Evolutionary conservation across 257 asterid genomes (phyloP), one percentile per base, ranked within the genome.

Genomic region (Jacaranda copaia): DNA sequence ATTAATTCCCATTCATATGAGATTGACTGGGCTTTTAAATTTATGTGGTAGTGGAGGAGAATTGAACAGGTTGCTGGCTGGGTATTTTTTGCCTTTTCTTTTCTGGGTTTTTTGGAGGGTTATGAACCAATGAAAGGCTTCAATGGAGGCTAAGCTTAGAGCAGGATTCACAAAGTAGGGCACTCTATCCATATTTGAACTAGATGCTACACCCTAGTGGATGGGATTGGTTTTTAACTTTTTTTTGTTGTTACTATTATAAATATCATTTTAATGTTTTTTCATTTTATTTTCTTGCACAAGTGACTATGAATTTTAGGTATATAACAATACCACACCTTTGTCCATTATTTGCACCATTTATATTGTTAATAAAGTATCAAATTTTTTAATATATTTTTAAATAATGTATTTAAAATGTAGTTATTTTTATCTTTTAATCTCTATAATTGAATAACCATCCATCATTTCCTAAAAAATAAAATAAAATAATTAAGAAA

Each of bases 1-100:
- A 92, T 92, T 80, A 25, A 25, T 81, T 6, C 88, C 96, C 96
- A 87, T 87, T 85, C 90, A 86, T 79, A 48, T 74, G 85, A 80
- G 76, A 52, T 59, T 48, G 77, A 74, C 73, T 78, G 76, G 68
- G 57, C 75, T 63, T 75, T 76, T 48, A 11, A 71, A 76, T 72
- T 76, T 75, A 79, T 57, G 73, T 65, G 84, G 79, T 61, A 62
- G 88, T 32, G 85, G 74, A 73, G 80, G 76, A 61, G 69, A 74
- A 68, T 73, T 43, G 4, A 52, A 16, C 4, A 39, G 46, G 43
- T 45, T 4, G 60, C 10, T 4, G 32, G 61, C 4, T 9, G 0
- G 35, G 0, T 5, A 4, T 2, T 19, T 19, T 45, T 12, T 35
- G 3, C 18, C 4, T 45, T 7, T n/a, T 32, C 57, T 11, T 18